Percentiles rank a stretch among this genome's conserved stretches.
Evolutionary conservation across 345 rosid species (phyloP).

Genomic region (Dovyalis caffra): DNA sequence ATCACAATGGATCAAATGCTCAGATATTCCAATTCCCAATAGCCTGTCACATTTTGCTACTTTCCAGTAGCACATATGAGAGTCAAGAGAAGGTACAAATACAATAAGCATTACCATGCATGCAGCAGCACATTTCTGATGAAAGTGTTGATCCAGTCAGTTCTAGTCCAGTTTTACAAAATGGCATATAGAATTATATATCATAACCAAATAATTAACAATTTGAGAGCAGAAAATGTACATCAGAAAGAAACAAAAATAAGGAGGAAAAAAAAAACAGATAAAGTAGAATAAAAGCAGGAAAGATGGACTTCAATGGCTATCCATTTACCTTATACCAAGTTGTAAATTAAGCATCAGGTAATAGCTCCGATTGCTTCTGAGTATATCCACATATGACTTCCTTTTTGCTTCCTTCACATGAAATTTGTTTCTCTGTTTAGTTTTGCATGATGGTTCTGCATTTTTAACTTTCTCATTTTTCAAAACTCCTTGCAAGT

Average conservation of each 20-base stretch:
- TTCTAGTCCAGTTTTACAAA: slow-evolving; percentile 5
- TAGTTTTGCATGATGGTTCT: slow-evolving; percentile 38
- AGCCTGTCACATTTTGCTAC: not conserved
- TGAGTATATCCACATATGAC: slow-evolving; percentile 41
- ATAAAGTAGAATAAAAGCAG: not conserved
- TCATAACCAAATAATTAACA: not conserved
- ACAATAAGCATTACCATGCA: not conserved
- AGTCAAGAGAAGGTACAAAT: not conserved
- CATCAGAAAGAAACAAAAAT: not conserved
- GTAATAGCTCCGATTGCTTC: slow-evolving; percentile 52
- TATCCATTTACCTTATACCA: slow-evolving; percentile 76
- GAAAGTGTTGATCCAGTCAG: not conserved
- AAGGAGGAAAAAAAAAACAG: not conserved
- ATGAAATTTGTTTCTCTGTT: slow-evolving; percentile 41
- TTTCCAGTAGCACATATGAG: not conserved
- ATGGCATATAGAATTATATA: not conserved
- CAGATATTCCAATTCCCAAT: not conserved
- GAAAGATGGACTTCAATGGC: not conserved
- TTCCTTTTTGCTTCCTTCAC: slow-evolving; percentile 47
- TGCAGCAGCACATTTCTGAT: not conserved
- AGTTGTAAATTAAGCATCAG: slow-evolving; percentile 91
- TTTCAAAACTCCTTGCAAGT: slow-evolving; percentile 84
- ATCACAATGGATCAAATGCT: not conserved
- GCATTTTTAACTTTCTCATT: slow-evolving; percentile 48
- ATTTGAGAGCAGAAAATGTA: not conserved